These are phyloP conservation scores for Kazachstania sp. DNA, from an alignment of 1,139 yeast species.

Conservation along the genomic window DNA sequence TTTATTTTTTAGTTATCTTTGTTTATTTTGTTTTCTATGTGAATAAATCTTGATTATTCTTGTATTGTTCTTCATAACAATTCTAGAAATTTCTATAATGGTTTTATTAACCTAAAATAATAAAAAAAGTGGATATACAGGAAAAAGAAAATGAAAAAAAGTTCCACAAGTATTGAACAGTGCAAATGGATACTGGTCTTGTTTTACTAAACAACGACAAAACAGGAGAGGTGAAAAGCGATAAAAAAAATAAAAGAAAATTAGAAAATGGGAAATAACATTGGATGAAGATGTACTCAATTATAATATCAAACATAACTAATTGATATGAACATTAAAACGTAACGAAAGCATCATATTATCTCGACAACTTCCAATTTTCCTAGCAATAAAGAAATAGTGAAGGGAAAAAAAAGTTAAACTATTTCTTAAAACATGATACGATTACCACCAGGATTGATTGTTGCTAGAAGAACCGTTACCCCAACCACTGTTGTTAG, in stretches of 20 bases:
- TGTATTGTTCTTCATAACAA: constrained; percentile 3
- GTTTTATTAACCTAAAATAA: constrained; percentile 1
- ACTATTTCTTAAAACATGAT: neutral
- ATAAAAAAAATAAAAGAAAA: neutral
- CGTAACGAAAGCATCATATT: neutral
- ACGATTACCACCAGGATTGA: constrained; percentile 24
- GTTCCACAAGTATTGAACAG: constrained; percentile 1
- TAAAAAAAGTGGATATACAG: constrained; percentile 4
- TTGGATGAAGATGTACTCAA: neutral
- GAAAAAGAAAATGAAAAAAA: constrained; percentile 2
- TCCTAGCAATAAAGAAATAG: too few relatives aligned
- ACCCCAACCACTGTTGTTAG: constrained; percentile 14
- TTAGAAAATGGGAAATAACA: neutral
- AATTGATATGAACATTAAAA: neutral
- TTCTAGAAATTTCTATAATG: constrained; percentile 4
- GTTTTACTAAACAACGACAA: constrained; percentile 1
- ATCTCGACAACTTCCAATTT: neutral
- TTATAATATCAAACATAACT: neutral
- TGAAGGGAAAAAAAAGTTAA: too few relatives aligned
- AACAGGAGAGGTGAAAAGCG: constrained; percentile 1
- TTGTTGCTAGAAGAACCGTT: constrained; percentile 26
- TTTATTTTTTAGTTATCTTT: neutral
- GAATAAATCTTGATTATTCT: neutral
- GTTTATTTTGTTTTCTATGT: neutral
- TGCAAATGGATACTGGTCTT: constrained; percentile 2